Evolutionary conservation across 805 yeast species (phyloP).

Genomic region (Trichomonascus vanleenenianus): DNA sequence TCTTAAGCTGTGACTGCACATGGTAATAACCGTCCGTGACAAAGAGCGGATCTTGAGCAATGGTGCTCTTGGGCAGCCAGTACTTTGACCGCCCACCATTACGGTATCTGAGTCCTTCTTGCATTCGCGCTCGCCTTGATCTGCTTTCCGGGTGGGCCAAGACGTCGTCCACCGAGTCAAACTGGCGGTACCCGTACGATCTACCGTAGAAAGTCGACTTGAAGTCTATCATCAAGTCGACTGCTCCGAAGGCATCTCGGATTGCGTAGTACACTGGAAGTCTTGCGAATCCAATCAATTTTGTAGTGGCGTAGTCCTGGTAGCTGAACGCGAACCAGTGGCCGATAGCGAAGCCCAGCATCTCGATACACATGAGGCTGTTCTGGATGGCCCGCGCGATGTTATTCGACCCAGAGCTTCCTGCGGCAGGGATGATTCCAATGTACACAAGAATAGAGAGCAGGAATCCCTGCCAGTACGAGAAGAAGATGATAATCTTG

Average conservation of each 20-base stretch:
- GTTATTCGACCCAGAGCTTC: constrained; percentile 27
- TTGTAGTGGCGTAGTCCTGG: constrained; percentile 54
- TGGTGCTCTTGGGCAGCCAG: constrained; percentile 49
- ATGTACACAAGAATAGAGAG: constrained; percentile 35
- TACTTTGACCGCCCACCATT: constrained; percentile 73
- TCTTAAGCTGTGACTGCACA: neutral
- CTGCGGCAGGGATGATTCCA: constrained; percentile 28
- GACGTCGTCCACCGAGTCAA: constrained; percentile 70
- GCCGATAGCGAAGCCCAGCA: constrained; percentile 79
- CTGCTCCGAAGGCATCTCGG: constrained; percentile 65
- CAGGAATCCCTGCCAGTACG: constrained; percentile 91
- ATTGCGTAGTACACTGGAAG: constrained; percentile 55
- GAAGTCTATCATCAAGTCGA: constrained; percentile 77
- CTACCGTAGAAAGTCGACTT: constrained; percentile 59
- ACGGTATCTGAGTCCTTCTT: constrained; percentile 76
- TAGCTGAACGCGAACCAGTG: constrained; percentile 84
- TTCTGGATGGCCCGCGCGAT: constrained; percentile 63
- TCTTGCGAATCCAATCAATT: constrained; percentile 63
- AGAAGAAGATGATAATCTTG: constrained; percentile 87
- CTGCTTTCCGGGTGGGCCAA: constrained; percentile 56
- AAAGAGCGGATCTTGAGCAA: neutral
- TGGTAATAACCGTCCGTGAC: neutral
- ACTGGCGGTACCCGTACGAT: constrained; percentile 69
- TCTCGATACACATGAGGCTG: constrained; percentile 71
- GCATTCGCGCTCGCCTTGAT: constrained; percentile 59